phyloP scores from a whole-genome alignment of 2,329 filamentous ascomycete genomes.

The Alternaria brassicae region DNA sequence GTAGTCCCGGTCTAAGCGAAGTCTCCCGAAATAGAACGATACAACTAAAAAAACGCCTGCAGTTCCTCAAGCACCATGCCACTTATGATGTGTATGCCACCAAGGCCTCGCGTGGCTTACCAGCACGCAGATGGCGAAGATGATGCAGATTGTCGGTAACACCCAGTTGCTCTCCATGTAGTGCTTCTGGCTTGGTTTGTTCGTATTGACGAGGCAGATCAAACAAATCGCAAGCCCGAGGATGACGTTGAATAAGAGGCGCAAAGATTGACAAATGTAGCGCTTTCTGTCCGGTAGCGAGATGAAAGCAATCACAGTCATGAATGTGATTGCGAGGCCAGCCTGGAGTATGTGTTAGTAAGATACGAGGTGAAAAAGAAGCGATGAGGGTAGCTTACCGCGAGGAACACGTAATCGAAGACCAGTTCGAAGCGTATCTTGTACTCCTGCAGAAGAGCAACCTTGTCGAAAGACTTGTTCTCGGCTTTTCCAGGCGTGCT shows the following conservation, averaged over 20 bases:
- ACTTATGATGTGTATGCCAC: not conserved
- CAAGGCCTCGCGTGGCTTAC: conserved; percentile 21
- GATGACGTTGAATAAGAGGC: conserved; percentile 27
- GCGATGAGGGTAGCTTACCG: conserved; percentile 4
- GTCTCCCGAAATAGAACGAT: not conserved
- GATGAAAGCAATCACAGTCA: conserved; percentile 37
- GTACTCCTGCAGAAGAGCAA: conserved; percentile 15
- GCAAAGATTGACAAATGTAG: conserved; percentile 24
- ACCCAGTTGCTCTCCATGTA: conserved; percentile 39
- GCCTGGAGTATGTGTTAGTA: conserved; percentile 19
- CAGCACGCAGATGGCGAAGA: conserved; percentile 36
- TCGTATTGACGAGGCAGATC: conserved; percentile 30
- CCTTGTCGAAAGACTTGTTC: not conserved
- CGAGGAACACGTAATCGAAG: conserved; percentile 17
- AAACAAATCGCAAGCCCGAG: conserved; percentile 36
- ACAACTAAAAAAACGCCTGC: too few relatives aligned
- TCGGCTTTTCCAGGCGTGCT: conserved; percentile 11
- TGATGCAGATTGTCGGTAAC: conserved; percentile 39
- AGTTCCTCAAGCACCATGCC: not conserved
- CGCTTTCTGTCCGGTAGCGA: conserved; percentile 33
- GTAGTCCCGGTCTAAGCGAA: not conserved
- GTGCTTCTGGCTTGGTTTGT: conserved; percentile 14
- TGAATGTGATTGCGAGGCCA: conserved; percentile 34
- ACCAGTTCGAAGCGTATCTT: conserved; percentile 36
- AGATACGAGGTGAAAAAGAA: conserved; percentile 26